Evolutionary conservation across 1,284 basidiomycete species (phyloP), one percentile per base, ranked within the genome.

Genomic region (Microbotryomycetes sp.): DNA sequence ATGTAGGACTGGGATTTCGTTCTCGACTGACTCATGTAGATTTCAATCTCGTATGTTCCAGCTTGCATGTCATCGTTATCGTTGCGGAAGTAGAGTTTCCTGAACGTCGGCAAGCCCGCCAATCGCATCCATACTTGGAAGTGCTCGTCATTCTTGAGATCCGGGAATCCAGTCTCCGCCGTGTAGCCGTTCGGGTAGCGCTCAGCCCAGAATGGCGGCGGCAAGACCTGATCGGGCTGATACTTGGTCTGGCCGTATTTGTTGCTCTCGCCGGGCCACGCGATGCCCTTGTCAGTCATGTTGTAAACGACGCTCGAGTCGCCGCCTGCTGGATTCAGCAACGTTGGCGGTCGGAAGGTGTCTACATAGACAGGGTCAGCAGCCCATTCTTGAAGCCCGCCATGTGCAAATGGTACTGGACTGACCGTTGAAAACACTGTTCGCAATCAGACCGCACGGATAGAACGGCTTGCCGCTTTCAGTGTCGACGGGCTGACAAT

Each of bases 61-160:
- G 83, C 80, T 11, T 73, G 70, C 81, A 99, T 85, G 45, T 78
- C 78, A 30, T 85, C 80, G 29, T 82, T 75, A 73, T 97, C 94
- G 75, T 97, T 97, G 62, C 96, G 81, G 97, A 1, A 91, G 75
- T 89, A 97, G 23, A 97, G 79, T 77, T 97, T 97, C 48, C 91
- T 85, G 78, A 99, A 98, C 1, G 93, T 97, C 1, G 96, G 94
- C 57, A 98, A 78, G 24, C 93, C 94, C 1, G 96, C 91, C 2
- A 91, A 94, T 63, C 94, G 85, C 96, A 99, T 99, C 96, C 96
- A 99, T 70, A 97, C 93, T 77, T 97, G 92, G 80, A 99, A 97
- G 73, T 92, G 93, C 76, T 98, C 90, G 74, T 98, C 85, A 1
- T 76, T 72, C 56, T 79, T 78, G 31, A 97, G 80, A 73, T 97